phyloP scores from a whole-genome alignment of 78 protist genomes.

The Reticulomyxa filosa region DNA sequence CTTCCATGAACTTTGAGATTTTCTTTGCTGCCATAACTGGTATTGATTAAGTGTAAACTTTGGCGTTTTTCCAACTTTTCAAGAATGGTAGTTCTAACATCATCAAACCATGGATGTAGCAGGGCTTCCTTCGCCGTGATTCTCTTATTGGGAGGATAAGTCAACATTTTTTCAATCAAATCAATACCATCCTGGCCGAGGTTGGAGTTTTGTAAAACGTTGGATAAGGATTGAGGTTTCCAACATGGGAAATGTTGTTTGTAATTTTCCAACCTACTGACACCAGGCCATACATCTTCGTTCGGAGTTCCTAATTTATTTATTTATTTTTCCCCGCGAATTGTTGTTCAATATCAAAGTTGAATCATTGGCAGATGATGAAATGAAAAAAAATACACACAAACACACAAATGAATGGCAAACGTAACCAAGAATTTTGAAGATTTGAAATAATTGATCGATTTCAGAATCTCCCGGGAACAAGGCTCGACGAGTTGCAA shows the following conservation, averaged over 20 bases:
- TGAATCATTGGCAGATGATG: background rate
- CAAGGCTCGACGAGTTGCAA: slow-evolving; percentile 18
- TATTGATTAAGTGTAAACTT: too few species aligned
- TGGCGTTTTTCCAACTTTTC: too few species aligned
- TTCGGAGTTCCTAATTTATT: slow-evolving; percentile 38
- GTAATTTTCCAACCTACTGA: slow-evolving; percentile 6
- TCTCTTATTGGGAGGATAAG: slow-evolving; percentile 42
- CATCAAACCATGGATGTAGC: slow-evolving; percentile 51
- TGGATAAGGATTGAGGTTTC: slow-evolving; percentile 29
- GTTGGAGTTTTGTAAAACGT: slow-evolving; percentile 21
- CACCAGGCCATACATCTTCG: slow-evolving; percentile 15
- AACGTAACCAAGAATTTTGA: background rate
- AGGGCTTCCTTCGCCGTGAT: slow-evolving; percentile 52
- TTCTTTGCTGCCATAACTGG: too few species aligned
- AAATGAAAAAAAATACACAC: background rate
- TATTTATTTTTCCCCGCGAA: too few species aligned
- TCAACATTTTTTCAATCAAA: slow-evolving; percentile 31
- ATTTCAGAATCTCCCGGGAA: slow-evolving; percentile 36
- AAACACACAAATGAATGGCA: background rate
- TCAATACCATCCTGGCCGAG: slow-evolving; percentile 41
- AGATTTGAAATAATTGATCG: slow-evolving; percentile 36
- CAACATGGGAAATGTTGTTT: slow-evolving; percentile 45
- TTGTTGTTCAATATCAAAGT: too few species aligned
- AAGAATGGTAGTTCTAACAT: too few species aligned
- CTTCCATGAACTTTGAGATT: too few species aligned